A percentile compares a stretch with the other conserved stretches of the same genome.
Evolutionary conservation across 2,329 filamentous ascomycete species (phyloP).

Genomic region (Fonsecaea nubica): DNA sequence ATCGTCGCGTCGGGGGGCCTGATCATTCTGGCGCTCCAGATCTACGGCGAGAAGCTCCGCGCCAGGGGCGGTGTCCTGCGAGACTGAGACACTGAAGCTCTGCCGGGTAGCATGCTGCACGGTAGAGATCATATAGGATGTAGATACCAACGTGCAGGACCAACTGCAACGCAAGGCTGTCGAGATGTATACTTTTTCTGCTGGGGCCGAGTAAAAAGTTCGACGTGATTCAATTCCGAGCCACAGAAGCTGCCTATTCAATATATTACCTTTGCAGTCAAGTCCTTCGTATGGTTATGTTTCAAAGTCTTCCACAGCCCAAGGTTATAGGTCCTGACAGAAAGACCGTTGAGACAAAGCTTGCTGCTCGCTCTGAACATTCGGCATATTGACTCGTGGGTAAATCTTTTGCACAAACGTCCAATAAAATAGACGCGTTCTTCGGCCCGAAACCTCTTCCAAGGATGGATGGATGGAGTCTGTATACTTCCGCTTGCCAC

Average conservation of each 20-base stretch:
- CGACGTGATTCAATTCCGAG: neutral
- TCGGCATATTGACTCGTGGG: neutral
- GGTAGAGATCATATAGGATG: neutral
- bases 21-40: slow-evolving; percentile 50
- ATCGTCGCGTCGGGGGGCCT: slow-evolving; percentile 47
- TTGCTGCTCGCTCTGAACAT: neutral
- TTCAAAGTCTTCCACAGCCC: neutral
- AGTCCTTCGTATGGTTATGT: neutral
- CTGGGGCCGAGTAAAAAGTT: neutral
- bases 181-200: neutral
- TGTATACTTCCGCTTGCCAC: neutral
- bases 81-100: neutral
- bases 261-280: neutral
- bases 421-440: neutral
- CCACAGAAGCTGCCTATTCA: neutral
- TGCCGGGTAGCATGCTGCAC: neutral
- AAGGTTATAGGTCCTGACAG: neutral
- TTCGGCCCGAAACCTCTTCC: neutral
- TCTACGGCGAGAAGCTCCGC: slow-evolving; percentile 48
- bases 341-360: neutral
- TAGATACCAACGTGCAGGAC: neutral
- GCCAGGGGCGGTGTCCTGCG: slow-evolving; percentile 42
- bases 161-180: neutral
- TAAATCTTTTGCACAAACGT: neutral
- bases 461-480: neutral